Conservation (phyloP, 495 filamentous ascomycete species). For the Hypoxylon perforatum region DNA sequence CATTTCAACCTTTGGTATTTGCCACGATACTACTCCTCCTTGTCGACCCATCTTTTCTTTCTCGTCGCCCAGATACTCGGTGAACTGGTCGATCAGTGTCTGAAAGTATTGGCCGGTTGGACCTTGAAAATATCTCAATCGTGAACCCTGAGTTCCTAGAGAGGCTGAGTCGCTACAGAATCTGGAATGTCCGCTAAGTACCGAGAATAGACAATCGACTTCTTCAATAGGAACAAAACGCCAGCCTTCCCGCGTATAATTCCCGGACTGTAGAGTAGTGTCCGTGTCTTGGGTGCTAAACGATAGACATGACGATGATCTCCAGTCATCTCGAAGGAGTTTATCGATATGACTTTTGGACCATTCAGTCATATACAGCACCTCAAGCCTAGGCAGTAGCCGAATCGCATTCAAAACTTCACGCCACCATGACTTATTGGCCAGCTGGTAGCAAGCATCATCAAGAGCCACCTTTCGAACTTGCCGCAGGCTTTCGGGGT, state of each 20-base stretch:
- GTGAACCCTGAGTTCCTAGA: neutral
- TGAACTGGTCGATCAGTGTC: neutral
- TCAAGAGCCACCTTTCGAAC: neutral
- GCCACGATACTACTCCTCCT: neutral
- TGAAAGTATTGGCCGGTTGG: neutral
- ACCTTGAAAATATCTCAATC: neutral
- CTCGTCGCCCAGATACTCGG: neutral
- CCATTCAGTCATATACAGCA: conserved; percentile 9
- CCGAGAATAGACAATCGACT: neutral
- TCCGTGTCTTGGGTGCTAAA: neutral
- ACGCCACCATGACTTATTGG: neutral
- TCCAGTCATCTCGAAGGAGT: neutral
- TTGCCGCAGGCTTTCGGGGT: neutral
- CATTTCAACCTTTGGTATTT: conserved; percentile 13
- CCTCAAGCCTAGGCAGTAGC: conserved; percentile 4
- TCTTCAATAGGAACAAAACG: conserved; percentile 5
- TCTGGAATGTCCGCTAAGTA: neutral
- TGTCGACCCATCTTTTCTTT: neutral
- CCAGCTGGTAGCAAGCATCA: neutral
- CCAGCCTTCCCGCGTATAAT: conserved; percentile 1
- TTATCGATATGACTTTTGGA: neutral
- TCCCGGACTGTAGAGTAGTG: neutral
- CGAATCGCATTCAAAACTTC: neutral
- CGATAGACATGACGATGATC: neutral
- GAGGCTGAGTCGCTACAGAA: neutral